A percentile compares a stretch with the other conserved stretches of the same genome.
Evolutionary conservation across 345 rosid genomes (phyloP).

Genomic region (Lagerstroemia speciosa): DNA sequence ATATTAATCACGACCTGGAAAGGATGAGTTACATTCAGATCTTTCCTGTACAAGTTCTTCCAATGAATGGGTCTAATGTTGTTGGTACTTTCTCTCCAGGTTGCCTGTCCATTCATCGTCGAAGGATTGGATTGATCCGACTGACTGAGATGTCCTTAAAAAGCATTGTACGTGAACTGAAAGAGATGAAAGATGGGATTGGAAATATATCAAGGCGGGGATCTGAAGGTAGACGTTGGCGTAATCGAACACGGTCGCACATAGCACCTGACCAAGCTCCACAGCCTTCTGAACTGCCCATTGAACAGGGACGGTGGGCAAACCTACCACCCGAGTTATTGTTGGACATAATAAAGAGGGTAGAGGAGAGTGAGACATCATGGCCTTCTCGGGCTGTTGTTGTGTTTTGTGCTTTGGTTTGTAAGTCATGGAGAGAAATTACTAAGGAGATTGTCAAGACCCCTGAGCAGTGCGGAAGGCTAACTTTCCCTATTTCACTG

Average conservation of each 20-base stretch:
- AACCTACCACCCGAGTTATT: conserved; percentile 80
- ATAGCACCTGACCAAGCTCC: conserved; percentile 68
- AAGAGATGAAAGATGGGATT: conserved; percentile 67
- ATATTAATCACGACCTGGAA: too few relatives aligned
- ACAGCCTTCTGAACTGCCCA: conserved; percentile 16
- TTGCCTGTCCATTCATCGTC: conserved; percentile 18
- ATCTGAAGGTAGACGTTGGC: conserved; percentile 43
- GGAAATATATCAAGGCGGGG: conserved; percentile 65
- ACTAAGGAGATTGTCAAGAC: conserved; percentile 57
- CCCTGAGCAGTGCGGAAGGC: conserved; percentile 57
- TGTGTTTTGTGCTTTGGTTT: conserved; percentile 76
- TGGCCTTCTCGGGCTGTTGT: conserved; percentile 94
- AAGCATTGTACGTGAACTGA: conserved; percentile 73
- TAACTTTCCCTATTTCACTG: conserved; percentile 75
- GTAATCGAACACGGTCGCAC: conserved; percentile 55
- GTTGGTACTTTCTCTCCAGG: not conserved
- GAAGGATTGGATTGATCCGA: conserved; percentile 20
- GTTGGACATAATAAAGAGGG: conserved; percentile 64
- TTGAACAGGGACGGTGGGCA: conserved; percentile 75
- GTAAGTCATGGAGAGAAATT: conserved; percentile 75
- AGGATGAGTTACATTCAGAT: too few relatives aligned
- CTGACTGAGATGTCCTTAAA: conserved; percentile 58
- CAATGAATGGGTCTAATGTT: too few relatives aligned
- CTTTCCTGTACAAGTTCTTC: too few relatives aligned
- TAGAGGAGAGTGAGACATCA: conserved; percentile 80